phyloP scores from a whole-genome alignment of 2,329 filamentous ascomycete species.

The Chrysoporthe puriensis region DNA sequence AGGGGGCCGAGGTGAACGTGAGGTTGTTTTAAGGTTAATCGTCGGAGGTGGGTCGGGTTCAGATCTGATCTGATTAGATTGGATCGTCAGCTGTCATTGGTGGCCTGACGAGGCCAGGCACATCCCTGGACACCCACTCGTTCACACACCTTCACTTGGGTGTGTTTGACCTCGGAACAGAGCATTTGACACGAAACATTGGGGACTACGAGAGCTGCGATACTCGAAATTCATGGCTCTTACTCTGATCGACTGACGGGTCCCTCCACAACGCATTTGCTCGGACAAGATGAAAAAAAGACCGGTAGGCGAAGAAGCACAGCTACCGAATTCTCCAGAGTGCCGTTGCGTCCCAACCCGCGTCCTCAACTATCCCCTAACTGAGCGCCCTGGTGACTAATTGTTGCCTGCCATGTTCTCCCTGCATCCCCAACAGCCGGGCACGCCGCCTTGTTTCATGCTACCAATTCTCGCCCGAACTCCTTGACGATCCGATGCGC shows the following conservation, averaged over 20 bases:
- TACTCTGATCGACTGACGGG: slow-evolving; percentile 2
- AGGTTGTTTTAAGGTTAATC: slow-evolving; percentile 1
- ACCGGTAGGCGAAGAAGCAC: neutral
- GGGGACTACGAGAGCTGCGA: neutral
- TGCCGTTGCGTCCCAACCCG: neutral
- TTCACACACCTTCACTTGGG: neutral
- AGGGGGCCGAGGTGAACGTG: neutral
- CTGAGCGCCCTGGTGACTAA: neutral
- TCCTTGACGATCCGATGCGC: slow-evolving; percentile 23
- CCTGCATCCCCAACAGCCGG: neutral
- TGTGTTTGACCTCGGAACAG: neutral
- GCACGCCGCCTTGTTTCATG: slow-evolving; percentile 13
- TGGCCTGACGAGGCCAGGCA: neutral
- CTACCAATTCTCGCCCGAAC: slow-evolving; percentile 21
- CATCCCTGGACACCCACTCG: neutral
- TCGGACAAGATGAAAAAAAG: neutral
- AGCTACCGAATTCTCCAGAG: neutral
- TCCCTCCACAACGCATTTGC: neutral
- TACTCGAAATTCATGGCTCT: slow-evolving; percentile 8
- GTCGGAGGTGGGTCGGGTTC: neutral
- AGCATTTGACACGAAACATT: neutral
- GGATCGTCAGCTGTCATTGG: slow-evolving; percentile 24
- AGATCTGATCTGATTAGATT: slow-evolving; percentile 26
- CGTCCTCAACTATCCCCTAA: neutral
- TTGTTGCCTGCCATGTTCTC: neutral